Base-by-base conservation (phyloP, 2,329 filamentous ascomycete species). In the Apiospora koreana region DNA sequence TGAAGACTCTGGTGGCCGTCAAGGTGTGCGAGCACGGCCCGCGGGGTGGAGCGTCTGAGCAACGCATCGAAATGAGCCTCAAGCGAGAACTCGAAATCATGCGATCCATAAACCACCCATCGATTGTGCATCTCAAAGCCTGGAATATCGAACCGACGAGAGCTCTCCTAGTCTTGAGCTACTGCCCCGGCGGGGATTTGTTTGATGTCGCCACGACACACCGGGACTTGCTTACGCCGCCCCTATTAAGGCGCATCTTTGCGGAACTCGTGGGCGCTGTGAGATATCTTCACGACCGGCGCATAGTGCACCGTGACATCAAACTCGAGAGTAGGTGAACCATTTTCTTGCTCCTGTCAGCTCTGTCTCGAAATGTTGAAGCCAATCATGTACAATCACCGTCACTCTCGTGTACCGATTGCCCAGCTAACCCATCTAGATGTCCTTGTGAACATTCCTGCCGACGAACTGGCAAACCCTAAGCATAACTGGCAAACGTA, bases 1-100 rank as follows among this genome's bases (percentile, higher is more conserved):
- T 91, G n/a, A 93, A 92, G 77, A 93, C 93, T 68, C 85, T 99
- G 18, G 96, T 98, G 3, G 96, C 96, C 1, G 91, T 99, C 78
- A 99, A 99, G 81, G 91, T 99, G 62, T 95, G 97, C 78, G 94
- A 98, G 80, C 94, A 97, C 81, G 96, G 95, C 3, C 95, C 96
- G 1, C 94, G 94, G 31, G 96, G 96, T 68, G 95, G 95, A 64
- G 95, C 95, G 4, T 96, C 96, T 66, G 94, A 97, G 79, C 93
- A 97, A 76, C 91, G 96, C 48, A 91, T 98, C 72, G 95, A 98
- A 81, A 94, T 96, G 82, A 97, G 94, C 70, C 84, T 99, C 73
- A 97, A 97, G 82, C 91, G 96, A 72, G 96, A 99, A 83, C 88
- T 99, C 50, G 95, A 98, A 76, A 97, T 99, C 74, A 91, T 99